These are phyloP conservation scores for Parsonsia alboflavescens DNA, from an alignment of 257 asterid genomes.

Conservation along the genomic window DNA sequence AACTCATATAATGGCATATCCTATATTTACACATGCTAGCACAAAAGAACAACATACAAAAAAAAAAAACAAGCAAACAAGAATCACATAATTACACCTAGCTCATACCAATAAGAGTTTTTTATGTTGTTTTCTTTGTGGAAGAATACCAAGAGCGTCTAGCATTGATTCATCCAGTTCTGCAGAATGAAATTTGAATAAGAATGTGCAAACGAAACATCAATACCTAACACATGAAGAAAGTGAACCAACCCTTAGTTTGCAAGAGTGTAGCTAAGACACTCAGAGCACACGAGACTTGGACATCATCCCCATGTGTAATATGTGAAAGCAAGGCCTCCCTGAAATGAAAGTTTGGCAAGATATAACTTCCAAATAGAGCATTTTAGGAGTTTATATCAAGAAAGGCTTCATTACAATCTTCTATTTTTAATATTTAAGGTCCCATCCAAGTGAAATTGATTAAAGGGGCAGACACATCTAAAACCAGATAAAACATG, in stretches of 20 bases:
- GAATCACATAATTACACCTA: conserved; percentile 8
- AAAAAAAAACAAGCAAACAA: neutral
- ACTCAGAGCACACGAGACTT: conserved; percentile 81
- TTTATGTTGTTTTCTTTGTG: conserved; percentile 92
- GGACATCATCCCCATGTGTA: conserved; percentile 72
- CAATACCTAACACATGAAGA: conserved; percentile 19
- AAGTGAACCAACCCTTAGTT: conserved; percentile 66
- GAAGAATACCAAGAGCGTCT: conserved; percentile 98
- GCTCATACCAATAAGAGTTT: conserved; percentile 79
- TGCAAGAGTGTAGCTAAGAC: conserved; percentile 86
- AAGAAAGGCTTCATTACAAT: neutral
- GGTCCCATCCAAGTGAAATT: neutral
- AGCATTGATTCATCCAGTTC: conserved; percentile 93
- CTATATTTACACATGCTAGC: neutral
- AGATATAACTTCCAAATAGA: neutral
- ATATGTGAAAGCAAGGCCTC: conserved; percentile 86
- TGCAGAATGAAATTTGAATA: conserved; percentile 32
- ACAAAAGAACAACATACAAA: neutral
- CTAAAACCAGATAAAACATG: neutral
- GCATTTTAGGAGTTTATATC: neutral
- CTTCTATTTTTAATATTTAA: neutral
- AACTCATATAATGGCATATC: neutral
- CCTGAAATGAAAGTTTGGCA: conserved; percentile 36
- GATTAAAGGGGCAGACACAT: neutral
- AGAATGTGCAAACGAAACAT: conserved; percentile 21